Evolutionary conservation across 2,329 filamentous ascomycete species (phyloP).

Genomic region (Coniella lustricola): DNA sequence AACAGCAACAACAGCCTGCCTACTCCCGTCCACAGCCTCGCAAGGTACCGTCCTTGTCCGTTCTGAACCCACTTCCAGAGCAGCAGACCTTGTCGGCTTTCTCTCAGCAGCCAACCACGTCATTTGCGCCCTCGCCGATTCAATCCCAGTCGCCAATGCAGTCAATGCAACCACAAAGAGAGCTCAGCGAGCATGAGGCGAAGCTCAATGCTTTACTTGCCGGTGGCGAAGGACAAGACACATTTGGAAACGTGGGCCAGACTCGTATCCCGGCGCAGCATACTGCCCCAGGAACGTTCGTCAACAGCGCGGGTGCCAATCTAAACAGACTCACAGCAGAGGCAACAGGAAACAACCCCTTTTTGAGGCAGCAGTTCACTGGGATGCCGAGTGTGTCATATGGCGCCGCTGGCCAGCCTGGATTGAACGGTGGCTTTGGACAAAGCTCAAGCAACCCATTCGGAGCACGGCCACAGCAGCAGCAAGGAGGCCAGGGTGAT

Average conservation of each 20-base stretch:
- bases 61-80: conserved; percentile 70
- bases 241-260: conserved; percentile 95
- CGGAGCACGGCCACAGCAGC: conserved; percentile 45
- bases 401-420: conserved; percentile 49
- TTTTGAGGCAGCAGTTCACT: conserved; percentile 76
- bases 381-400: conserved; percentile 61
- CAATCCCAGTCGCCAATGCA: conserved; percentile 24
- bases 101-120: conserved; percentile 40
- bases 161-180: conserved; percentile 45
- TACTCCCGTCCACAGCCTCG: conserved; percentile 55
- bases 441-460: conserved; percentile 51
- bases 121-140: conserved; percentile 33
- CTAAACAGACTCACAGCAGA: conserved; percentile 60
- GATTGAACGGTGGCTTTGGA: conserved; percentile 41
- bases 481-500: conserved; percentile 37
- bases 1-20: conserved; percentile 36
- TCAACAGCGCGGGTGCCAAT: conserved; percentile 89
- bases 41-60: conserved; percentile 54
- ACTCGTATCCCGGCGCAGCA: conserved; percentile 93
- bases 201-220: conserved; percentile 82
- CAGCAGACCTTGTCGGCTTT: conserved; percentile 66
- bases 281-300: conserved; percentile 89
- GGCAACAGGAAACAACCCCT: conserved; percentile 83
- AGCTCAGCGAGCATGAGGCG: conserved; percentile 57
- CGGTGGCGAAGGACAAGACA: conserved; percentile 88